A percentile compares a stretch with the other conserved stretches of the same genome.
Evolutionary conservation across 139 green algal genomes (phyloP).

Genomic region (Protoeuglena noctilucae): DNA sequence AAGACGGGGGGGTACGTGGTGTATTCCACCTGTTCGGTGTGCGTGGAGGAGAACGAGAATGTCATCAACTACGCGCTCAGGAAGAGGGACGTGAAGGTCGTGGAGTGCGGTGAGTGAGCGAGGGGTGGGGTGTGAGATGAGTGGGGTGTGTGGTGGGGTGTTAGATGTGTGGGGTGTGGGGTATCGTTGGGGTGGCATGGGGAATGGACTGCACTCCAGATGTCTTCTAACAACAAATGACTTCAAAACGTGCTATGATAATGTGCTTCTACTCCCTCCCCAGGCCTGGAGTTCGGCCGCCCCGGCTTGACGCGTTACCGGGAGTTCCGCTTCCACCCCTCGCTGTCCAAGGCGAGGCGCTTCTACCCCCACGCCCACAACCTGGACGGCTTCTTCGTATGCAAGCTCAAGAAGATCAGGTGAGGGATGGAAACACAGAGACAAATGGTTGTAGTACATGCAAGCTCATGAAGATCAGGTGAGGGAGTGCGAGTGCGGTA

Average conservation of each 20-base stretch:
- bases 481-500: background rate
- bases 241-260: too few relatives aligned
- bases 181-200: too few relatives aligned
- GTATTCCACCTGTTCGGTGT: background rate
- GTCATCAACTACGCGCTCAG: conserved; percentile 91
- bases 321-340: conserved; percentile 89
- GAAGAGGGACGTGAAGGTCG: conserved; percentile 92
- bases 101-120: too few relatives aligned
- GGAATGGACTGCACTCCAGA: too few relatives aligned
- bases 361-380: conserved; percentile 99
- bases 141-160: too few relatives aligned
- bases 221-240: too few relatives aligned
- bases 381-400: conserved; percentile 99
- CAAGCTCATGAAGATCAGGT: conserved; percentile 15
- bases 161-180: too few relatives aligned
- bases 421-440: conserved; percentile 42
- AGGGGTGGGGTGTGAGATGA: too few relatives aligned
- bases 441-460: conserved; percentile 14
- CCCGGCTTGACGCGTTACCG: conserved; percentile 66
- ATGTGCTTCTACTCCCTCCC: too few relatives aligned
- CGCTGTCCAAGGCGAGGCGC: conserved; percentile 52
- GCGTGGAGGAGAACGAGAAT: conserved; percentile 92
- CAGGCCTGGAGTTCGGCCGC: conserved; percentile 85
- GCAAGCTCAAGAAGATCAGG: conserved; percentile 93
- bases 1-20: conserved; percentile 61